Evolutionary conservation across 306 rosid genomes (phyloP), one percentile per base, ranked within the genome.

Genomic region (Citrullus mucosospermus): DNA sequence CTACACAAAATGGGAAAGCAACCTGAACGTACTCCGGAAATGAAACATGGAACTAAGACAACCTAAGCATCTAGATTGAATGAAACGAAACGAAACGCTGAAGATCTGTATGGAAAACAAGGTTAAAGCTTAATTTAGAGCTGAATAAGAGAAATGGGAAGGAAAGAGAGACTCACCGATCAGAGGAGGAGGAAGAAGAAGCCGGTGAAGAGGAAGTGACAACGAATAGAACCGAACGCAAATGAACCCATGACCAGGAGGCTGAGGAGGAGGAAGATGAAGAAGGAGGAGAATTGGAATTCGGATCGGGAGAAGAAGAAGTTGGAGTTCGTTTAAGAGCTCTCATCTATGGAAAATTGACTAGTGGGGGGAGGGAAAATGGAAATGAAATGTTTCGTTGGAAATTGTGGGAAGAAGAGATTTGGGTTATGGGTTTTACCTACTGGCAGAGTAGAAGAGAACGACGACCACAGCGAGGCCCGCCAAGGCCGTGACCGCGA

Each of bases 181-280:
- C 98, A 84, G 99, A 87, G 62, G 84, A 51, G 56, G 56, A 83
- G 78, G 98, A 88, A 78, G 94, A 91, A 90, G 92, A 85, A 89
- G 96, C 98, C 83, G 99, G 97, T 79, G 99, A 96, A 83, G 99
- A 96, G 80, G 99, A 91, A 80, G 91, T 82, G 54, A 96, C 98
- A 77, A 96, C 92, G 80, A 96, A 91, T 76, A 96, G 88, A 89
- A 93, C 99, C 92, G 99, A 96, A 88, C 99, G 96, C 91, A 96
- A 87, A 80, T 89, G 97, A 91, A 96, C 89, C 99, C 99, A 95
- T 81, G 98, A 95, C 51, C 93, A 54, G 2, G 98, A 90, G 38
- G 98, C 39, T 46, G 57, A 70, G 39, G 76, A 86, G 1, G 93
- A 87, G 85, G 98, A 90, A 78, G 98, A 84, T 62, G 88, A 80